Conservation (phyloP, 768 basidiomycete species). For the Coprinellus micaceus region DNA sequence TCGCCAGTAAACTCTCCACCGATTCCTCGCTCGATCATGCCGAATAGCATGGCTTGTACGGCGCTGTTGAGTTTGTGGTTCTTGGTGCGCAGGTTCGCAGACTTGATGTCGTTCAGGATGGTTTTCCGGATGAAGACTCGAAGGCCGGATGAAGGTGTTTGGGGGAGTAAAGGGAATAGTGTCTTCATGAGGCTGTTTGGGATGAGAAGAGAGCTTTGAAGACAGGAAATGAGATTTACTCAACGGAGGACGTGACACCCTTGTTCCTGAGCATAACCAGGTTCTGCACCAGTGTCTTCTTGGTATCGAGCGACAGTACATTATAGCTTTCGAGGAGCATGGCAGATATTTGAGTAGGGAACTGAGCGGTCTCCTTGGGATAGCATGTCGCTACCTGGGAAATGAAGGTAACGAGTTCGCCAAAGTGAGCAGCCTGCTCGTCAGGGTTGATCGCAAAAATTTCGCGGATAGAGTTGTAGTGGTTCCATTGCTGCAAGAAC, state of each 20-base stretch:
- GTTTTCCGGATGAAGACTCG: slow-evolving; percentile 87
- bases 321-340: slow-evolving; percentile 80
- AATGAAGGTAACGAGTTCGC: slow-evolving; percentile 88
- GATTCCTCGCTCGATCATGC: slow-evolving; percentile 94
- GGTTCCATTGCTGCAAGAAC: slow-evolving; percentile 94
- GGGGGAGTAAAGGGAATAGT: slow-evolving; percentile 94
- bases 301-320: slow-evolving; percentile 71
- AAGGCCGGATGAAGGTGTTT: slow-evolving; percentile 81
- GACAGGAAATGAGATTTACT: slow-evolving; percentile 49
- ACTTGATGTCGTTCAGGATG: slow-evolving; percentile 89
- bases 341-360: slow-evolving; percentile 75
- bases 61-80: slow-evolving; percentile 96
- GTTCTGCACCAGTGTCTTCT: slow-evolving; percentile 84
- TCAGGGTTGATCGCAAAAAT: slow-evolving; percentile 81
- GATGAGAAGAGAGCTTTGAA: slow-evolving; percentile 3
- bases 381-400: slow-evolving; percentile 94
- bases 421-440: slow-evolving; percentile 81
- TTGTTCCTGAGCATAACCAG: slow-evolving; percentile 93
- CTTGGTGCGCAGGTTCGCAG: slow-evolving; percentile 81
- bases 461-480: slow-evolving; percentile 83
- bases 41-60: slow-evolving; percentile 93
- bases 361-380: slow-evolving; percentile 83
- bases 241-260: slow-evolving; percentile 85
- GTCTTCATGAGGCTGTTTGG: slow-evolving; percentile 72
- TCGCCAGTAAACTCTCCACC: slow-evolving; percentile 75